Conservation (phyloP, 345 rosid species). For the Citrus australasica region DNA sequence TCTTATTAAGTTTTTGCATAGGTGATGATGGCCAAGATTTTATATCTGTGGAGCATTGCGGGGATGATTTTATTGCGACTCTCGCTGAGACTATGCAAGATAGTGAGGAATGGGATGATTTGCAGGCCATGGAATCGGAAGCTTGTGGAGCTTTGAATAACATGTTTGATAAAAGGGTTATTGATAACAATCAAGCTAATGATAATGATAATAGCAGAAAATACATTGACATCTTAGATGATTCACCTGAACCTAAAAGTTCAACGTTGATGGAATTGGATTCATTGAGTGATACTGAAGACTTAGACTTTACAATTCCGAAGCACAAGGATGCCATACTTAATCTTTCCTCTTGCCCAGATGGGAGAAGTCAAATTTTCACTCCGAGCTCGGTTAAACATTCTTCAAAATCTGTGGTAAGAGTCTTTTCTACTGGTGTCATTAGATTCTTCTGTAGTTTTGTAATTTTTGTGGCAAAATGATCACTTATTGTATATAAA, state of each 20-base stretch:
- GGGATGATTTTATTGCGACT: slow-evolving; percentile 80
- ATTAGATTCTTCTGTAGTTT: background rate
- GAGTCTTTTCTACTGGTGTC: background rate
- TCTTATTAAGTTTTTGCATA: slow-evolving; percentile 9
- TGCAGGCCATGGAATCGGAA: slow-evolving; percentile 61
- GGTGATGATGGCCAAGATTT: slow-evolving; percentile 87
- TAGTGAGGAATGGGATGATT: slow-evolving; percentile 89
- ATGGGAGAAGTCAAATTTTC: background rate
- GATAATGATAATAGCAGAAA: slow-evolving; percentile 11
- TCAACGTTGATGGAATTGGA: slow-evolving; percentile 50
- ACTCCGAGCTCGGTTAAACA: slow-evolving; percentile 20
- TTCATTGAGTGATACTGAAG: slow-evolving; percentile 57
- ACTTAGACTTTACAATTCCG: slow-evolving; percentile 13
- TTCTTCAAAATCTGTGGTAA: slow-evolving; percentile 44
- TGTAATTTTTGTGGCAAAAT: background rate
- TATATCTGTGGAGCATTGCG: slow-evolving; percentile 74
- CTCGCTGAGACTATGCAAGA: slow-evolving; percentile 73
- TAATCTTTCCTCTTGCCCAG: slow-evolving; percentile 4
- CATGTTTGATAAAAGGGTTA: slow-evolving; percentile 40
- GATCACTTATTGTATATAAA: background rate
- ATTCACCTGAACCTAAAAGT: slow-evolving; percentile 45
- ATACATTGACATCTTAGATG: slow-evolving; percentile 41
- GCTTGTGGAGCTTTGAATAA: slow-evolving; percentile 66
- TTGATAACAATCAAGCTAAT: slow-evolving; percentile 8
- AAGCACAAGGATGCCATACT: slow-evolving; percentile 20